Base-by-base conservation (phyloP, 768 basidiomycete genomes). In the Sporobolomyces phaffii region DNA sequence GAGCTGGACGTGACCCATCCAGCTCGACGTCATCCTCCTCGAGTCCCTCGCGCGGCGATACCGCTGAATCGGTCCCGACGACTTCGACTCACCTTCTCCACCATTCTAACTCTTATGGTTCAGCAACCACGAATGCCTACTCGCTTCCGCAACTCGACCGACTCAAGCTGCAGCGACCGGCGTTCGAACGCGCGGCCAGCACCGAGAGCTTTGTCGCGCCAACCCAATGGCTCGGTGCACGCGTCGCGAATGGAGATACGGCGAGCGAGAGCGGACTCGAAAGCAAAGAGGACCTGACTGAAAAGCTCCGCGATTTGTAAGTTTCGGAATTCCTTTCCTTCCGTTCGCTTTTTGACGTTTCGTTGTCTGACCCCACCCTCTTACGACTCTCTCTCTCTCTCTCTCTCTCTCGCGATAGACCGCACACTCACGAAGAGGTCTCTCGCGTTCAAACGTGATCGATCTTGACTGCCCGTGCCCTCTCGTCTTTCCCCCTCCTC, bases 141-240 rank as follows among this genome's bases (percentile, higher is more conserved):
- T 29, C n/a, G 20, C 18, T 28, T 20, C 31, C 24, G 24, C 64
- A 51, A 45, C 41, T 43, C 22, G 48, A 40, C n/a, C 41, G 24
- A 7, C 60, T 17, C n/a, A 40, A 48, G 38, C 34, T 51, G 9
- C 29, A 34, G 6, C 62, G 41, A 3, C 65, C 65, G 0, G n/a
- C n/a, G 29, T 26, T 63, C 2, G 43, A 49, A 20, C 54, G 69
- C 29, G 41, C 54, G 5, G 64, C 41, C 33, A 53, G 49, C 26
- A 49, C 54, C 31, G 64, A 65, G 9, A 57, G 52, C 24, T 47
- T 70, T 40, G 31, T 62, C 38, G 56, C 29, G 0, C 64, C 64
- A 22, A 40, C 45, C 7, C 69, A 70, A 40, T 70, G 50, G 44
- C 59, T 70, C 24, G 69, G 69, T 10, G 69, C 69, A 1, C 17